Conservation (phyloP, 139 green algal species). For the Coccomyxa sp. region DNA sequence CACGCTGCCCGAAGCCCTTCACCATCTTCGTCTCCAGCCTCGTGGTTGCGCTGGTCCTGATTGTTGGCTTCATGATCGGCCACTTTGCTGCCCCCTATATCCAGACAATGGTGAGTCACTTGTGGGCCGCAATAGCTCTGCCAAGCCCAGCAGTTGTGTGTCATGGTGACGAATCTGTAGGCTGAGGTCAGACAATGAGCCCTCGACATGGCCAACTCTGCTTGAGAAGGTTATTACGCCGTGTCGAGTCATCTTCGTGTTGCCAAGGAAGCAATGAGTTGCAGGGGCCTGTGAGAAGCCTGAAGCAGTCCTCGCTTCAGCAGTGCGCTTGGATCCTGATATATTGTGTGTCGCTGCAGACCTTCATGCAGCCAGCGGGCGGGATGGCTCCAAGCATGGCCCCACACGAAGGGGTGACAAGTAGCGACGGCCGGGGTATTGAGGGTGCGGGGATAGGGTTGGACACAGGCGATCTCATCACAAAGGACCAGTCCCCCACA, state of each 20-base stretch:
- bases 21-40: not conserved
- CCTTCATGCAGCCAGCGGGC: not conserved
- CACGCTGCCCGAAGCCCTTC: not conserved
- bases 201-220: not conserved
- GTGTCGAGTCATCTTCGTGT: not conserved
- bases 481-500: not conserved
- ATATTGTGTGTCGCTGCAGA: not conserved
- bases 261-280: not conserved
- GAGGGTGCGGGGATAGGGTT: not conserved
- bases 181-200: not conserved
- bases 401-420: not conserved
- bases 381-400: not conserved
- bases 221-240: not conserved
- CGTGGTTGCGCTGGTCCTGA: not conserved
- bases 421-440: not conserved
- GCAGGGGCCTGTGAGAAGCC: no score
- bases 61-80: not conserved
- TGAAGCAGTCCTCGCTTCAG: no score
- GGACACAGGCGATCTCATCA: not conserved
- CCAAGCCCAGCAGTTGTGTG: not conserved
- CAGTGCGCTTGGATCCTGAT: no score
- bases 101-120: not conserved
- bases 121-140: not conserved
- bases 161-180: not conserved
- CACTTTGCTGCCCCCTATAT: not conserved